Conservation (phyloP, 2,329 filamentous ascomycete species). For the Paracoccidioides brasiliensis region DNA sequence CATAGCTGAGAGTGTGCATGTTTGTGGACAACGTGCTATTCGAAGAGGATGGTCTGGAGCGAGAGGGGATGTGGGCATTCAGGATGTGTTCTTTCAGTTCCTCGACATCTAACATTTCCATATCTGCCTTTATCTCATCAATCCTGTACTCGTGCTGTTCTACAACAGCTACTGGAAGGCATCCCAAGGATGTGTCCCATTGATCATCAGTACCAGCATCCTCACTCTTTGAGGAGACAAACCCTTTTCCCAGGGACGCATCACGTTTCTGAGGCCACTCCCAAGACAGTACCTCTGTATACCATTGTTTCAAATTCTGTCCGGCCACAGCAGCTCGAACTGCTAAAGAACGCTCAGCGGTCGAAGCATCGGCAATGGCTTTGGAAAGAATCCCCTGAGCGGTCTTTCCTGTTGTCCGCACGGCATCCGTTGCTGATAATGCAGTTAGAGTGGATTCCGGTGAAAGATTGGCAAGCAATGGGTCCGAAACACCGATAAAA, state of each 20-base stretch:
- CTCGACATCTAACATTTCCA: conserved; percentile 39
- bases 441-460: conserved; percentile 41
- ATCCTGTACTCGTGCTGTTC: conserved; percentile 57
- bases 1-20: conserved; percentile 38
- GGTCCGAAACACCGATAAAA: conserved; percentile 29
- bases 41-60: conserved; percentile 40
- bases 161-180: conserved; percentile 52
- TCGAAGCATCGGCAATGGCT: conserved; percentile 43
- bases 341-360: conserved; percentile 45
- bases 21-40: conserved; percentile 31
- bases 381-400: conserved; percentile 30
- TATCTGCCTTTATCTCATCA: conserved; percentile 51
- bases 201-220: conserved; percentile 13
- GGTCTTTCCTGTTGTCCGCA: conserved; percentile 25
- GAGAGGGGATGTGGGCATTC: conserved; percentile 59
- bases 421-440: conserved; percentile 32
- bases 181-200: conserved; percentile 47
- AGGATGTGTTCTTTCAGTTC: conserved; percentile 83
- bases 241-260: conserved; percentile 29
- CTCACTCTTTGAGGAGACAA: conserved; percentile 15
- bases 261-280: conserved; percentile 38
- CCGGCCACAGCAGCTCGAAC: conserved; percentile 46
- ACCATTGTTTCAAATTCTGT: conserved; percentile 46
- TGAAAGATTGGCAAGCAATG: conserved; percentile 40
- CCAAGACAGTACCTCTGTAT: conserved; percentile 46